phyloP scores from a whole-genome alignment of 1,284 basidiomycete species.

The Sporisorium sorghi region DNA sequence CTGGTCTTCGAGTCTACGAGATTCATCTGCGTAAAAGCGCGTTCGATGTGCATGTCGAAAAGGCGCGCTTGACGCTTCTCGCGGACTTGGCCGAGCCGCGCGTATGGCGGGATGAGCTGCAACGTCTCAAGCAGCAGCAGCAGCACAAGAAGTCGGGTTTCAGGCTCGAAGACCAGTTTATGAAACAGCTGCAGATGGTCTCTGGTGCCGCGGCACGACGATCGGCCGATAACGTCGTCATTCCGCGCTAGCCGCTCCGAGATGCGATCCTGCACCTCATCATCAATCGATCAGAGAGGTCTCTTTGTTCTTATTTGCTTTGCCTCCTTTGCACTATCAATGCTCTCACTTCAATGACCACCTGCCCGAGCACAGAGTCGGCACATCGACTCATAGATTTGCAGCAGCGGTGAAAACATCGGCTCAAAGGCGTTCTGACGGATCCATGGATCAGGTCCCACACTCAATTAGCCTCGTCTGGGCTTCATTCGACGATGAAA shows the following conservation, averaged over 20 bases:
- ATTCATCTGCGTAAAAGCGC: conserved; percentile 12
- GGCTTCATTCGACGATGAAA: too few species aligned
- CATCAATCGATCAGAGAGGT: neutral
- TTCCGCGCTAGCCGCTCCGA: conserved; percentile 6
- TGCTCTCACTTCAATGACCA: too few species aligned
- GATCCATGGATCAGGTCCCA: too few species aligned
- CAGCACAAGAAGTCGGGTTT: conserved; percentile 5
- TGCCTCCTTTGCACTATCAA: neutral
- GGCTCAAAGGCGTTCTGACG: too few species aligned
- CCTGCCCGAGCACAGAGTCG: too few species aligned
- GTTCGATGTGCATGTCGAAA: conserved; percentile 15
- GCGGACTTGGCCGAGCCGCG: conserved; percentile 23
- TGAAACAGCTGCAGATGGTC: conserved; percentile 19
- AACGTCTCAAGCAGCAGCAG: conserved; percentile 7
- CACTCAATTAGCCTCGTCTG: too few species aligned
- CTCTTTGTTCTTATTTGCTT: neutral
- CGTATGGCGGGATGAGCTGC: conserved; percentile 16
- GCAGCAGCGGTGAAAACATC: too few species aligned
- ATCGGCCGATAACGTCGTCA: too few species aligned
- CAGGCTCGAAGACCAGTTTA: conserved; percentile 8
- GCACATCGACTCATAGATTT: too few species aligned
- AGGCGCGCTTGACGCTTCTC: conserved; percentile 21
- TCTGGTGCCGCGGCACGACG: neutral
- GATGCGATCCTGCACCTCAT: neutral
- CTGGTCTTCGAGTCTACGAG: conserved; percentile 24